Evolutionary conservation across 2,329 filamentous ascomycete genomes (phyloP), one percentile per base, ranked within the genome.

Genomic region (Cryphonectria carpinicola): DNA sequence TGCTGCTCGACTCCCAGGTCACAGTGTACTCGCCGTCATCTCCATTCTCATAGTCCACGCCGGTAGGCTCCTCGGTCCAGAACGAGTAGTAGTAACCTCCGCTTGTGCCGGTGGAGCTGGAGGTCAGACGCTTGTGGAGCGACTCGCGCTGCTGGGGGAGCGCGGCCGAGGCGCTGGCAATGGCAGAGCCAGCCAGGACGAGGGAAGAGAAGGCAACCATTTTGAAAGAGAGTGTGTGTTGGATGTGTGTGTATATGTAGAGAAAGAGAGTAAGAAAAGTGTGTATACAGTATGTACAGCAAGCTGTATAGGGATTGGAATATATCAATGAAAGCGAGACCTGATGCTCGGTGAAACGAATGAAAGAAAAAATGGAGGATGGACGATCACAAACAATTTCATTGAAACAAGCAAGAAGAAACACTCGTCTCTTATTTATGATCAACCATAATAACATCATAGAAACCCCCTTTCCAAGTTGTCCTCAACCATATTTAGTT

Each of bases 71-170:
- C 71, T 89, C 87, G 69, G 84, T 87, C 86, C 86, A 90, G 81
- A 84, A 89, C 8, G 85, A 87, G 79, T 87, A 90, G 81, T 85
- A 90, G 81, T 84, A 90, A 68, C 87, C 87, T 75, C 87, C 85
- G 80, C 86, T 81, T 10, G 81, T 85, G 65, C 87, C 87, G 4
- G 84, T 85, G 19, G 80, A 78, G 73, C 82, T 85, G 67, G 81
- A 77, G 39, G 86, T 86, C 19, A 68, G 66, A 6, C 66, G 66
- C 56, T 68, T 68, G 56, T 68, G 66, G 13, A 68, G 56, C 17
- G 66, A 68, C 41, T 68, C 66, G 56, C 66, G 56, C 56, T 68
- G 60, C 1, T 68, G 60, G 5, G 19, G n/a, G 11, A 63, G 6
- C 22, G 56, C 54, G 41, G 63, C 68, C 25, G 56, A 66, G 17